A percentile compares a stretch with the other conserved stretches of the same genome.
phyloP scores from a whole-genome alignment of 352 stramenopile genomes.

The Phytopythium litorale region DNA sequence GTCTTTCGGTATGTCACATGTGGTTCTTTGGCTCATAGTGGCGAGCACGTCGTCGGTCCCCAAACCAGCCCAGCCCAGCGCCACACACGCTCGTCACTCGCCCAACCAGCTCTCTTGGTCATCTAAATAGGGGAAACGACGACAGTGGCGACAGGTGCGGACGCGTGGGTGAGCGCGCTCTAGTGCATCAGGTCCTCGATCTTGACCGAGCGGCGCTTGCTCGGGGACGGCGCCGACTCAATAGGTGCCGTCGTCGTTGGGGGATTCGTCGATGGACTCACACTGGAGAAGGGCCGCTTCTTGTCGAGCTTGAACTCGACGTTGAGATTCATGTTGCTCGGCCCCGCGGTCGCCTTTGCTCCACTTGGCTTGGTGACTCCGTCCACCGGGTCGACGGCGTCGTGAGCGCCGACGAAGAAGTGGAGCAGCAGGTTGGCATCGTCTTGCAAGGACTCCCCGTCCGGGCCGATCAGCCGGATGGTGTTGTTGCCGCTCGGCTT shows the following conservation, averaged over 20 bases:
- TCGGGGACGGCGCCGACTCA: conserved; percentile 13
- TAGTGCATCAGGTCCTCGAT: conserved; percentile 35
- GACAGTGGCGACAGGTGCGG: not conserved
- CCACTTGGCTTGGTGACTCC: not conserved
- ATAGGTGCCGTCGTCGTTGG: conserved; percentile 3
- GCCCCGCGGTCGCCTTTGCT: not conserved
- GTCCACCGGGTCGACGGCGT: conserved; percentile 24
- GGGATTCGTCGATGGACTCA: not conserved
- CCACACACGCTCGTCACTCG: not conserved
- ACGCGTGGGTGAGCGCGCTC: conserved; percentile 10
- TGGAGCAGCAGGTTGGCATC: conserved; percentile 73
- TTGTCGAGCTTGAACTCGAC: conserved; percentile 42
- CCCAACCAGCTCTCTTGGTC: conserved; percentile 9
- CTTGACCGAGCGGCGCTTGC: conserved; percentile 44
- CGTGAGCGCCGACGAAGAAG: conserved; percentile 66
- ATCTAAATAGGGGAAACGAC: conserved; percentile 35
- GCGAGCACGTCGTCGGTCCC: not conserved
- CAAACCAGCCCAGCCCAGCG: not conserved
- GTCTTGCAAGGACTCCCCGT: conserved; percentile 20
- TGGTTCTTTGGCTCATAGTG: conserved; percentile 1
- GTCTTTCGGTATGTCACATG: conserved; percentile 7
- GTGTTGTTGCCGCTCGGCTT: not conserved
- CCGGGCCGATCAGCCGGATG: not conserved
- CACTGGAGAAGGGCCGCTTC: conserved; percentile 48
- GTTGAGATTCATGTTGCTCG: conserved; percentile 22